Evolutionary conservation across 208 protist species (phyloP).

Genomic region (Tritrichomonas foetus): DNA sequence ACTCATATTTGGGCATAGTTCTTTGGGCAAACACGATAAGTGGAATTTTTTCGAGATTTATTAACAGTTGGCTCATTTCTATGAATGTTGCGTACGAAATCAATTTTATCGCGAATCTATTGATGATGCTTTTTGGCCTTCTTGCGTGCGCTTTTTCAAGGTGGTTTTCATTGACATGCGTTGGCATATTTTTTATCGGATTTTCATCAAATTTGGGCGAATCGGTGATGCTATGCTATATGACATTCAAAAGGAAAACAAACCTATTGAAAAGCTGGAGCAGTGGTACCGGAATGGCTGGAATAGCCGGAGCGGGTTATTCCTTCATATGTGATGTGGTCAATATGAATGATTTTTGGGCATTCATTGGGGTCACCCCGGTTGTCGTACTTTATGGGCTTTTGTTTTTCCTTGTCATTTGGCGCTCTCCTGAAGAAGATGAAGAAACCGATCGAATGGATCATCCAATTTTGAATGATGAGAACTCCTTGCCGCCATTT

Average conservation of each 20-base stretch:
- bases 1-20: not conserved
- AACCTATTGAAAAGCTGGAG: not conserved
- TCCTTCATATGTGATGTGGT: not conserved
- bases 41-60: constrained; percentile 1
- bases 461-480: not conserved
- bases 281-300: not conserved
- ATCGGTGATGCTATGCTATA: not conserved
- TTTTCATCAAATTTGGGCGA: constrained; percentile 15
- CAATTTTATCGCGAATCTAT: not conserved
- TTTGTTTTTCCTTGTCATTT: not conserved
- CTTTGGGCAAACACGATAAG: not conserved
- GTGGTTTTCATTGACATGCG: not conserved
- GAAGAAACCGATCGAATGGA: not conserved
- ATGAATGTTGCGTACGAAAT: not conserved
- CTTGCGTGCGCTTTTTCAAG: not conserved
- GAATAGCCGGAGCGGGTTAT: not conserved
- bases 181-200: not conserved
- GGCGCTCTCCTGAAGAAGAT: not conserved
- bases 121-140: not conserved
- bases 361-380: not conserved
- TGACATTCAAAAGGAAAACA: not conserved
- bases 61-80: not conserved
- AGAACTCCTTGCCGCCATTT: not conserved
- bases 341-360: not conserved
- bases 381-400: not conserved